Base-by-base conservation (phyloP, 2,329 filamentous ascomycete species). In the Nothomitra cinnamomea region DNA sequence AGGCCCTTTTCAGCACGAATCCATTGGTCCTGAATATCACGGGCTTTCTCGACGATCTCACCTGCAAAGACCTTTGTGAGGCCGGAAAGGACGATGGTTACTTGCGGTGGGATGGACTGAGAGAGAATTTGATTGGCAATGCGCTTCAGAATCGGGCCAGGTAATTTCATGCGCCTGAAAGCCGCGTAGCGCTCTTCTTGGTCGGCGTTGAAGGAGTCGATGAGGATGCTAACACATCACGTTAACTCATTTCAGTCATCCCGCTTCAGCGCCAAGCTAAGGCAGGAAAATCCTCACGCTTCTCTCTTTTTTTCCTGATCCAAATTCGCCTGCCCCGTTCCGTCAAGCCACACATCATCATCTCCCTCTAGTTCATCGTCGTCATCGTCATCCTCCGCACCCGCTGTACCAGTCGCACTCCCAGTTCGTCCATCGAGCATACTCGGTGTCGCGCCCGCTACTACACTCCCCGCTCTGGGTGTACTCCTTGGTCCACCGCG, bases 1-100 rank as follows among this genome's bases (percentile, higher is more conserved):
- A 35, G 41, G 47, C 17, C 51, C 19, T 13, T 19, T 25, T 25
- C 49, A 8, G 53, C 53, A 36, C 22, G 22, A 12, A 41, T 17
- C 53, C 53, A 54, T 43, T 55, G 35, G 13, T 68, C 69, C 60
- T 83, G 81, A 3, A 84, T 78, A 8, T 77, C 76, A 54, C 79
- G 69, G 15, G 80, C 80, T 59, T 76, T 73, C 63, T 84, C 80
- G 54, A 83, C 74, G 54, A 84, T 71, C 59, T 81, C 77, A 51
- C 79, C 80, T 12, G 79, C 77, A 64, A 82, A 83, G 57, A 80
- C 73, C 64, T 84, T 84, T 19, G 77, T 77, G 62, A 80, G 82
- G 10, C 77, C 77, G 42, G 75, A 77, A 52, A 84, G 78, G 4
- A 77, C 77, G 13, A 77, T 79, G 40, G 83, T 75, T 52, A 83